These are phyloP conservation scores for Coniochaeta hoffmannii DNA, from an alignment of 2,329 filamentous ascomycete species.

Conservation along the genomic window DNA sequence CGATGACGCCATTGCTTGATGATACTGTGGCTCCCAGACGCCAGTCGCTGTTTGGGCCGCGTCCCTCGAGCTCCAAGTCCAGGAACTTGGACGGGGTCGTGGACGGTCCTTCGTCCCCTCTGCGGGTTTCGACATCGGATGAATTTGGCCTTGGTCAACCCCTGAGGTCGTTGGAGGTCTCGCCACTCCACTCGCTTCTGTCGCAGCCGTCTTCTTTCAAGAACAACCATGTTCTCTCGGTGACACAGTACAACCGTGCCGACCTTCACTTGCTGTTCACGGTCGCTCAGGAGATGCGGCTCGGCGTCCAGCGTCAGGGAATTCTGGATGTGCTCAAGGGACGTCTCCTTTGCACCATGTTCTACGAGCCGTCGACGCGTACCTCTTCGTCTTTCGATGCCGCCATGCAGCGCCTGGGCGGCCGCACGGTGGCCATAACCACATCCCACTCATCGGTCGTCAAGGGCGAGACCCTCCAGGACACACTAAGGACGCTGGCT, in stretches of 20 bases:
- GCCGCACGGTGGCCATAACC: conserved; percentile 73
- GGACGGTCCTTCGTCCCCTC: conserved; percentile 16
- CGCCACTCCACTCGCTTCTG: conserved; percentile 65
- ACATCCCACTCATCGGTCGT: conserved; percentile 81
- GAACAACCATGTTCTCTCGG: conserved; percentile 81
- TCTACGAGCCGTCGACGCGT: conserved; percentile 95
- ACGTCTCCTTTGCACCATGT: conserved; percentile 82
- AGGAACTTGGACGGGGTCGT: conserved; percentile 26
- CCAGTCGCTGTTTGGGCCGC: conserved; percentile 24
- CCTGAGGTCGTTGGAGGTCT: conserved; percentile 42
- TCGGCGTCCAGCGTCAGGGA: conserved; percentile 87
- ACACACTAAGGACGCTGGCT: conserved; percentile 86
- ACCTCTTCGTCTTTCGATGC: conserved; percentile 95
- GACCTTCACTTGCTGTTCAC: conserved; percentile 94
- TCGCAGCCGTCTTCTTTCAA: conserved; percentile 76
- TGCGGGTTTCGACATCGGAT: conserved; percentile 25
- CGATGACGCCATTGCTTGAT: conserved; percentile 22
- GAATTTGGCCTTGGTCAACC: conserved; percentile 33
- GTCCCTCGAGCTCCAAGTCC: conserved; percentile 23
- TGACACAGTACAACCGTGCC: conserved; percentile 78
- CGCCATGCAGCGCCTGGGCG: conserved; percentile 96
- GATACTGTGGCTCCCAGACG: conserved; percentile 23
- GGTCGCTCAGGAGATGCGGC: conserved; percentile 93
- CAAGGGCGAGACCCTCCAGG: conserved; percentile 91
- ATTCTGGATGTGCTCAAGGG: conserved; percentile 82